A percentile compares a stretch with the other conserved stretches of the same genome.
Conservation (phyloP, 495 filamentous ascomycete species). For the Cercophora scortea region DNA sequence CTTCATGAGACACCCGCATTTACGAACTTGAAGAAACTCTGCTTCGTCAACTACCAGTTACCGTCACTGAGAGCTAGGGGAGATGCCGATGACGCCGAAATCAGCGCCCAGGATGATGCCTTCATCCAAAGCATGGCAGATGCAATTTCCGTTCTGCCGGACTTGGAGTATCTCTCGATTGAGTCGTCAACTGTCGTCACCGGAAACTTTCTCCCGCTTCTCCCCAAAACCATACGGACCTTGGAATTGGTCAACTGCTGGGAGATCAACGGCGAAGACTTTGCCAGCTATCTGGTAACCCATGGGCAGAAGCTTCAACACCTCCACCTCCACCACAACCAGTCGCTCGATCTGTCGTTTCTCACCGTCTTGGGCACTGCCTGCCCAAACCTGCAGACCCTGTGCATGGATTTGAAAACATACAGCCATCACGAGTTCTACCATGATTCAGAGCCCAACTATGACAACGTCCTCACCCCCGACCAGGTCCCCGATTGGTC, state of each 20-base stretch:
- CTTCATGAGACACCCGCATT: conserved; percentile 61
- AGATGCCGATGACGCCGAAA: conserved; percentile 21
- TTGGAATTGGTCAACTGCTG: conserved; percentile 71
- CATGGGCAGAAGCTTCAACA: conserved; percentile 55
- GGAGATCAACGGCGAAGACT: conserved; percentile 50
- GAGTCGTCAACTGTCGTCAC: conserved; percentile 60
- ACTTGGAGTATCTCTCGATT: conserved; percentile 56
- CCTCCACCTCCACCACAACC: conserved; percentile 67
- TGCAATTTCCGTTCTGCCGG: conserved; percentile 51
- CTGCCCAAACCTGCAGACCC: conserved; percentile 59
- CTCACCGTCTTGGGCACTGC: conserved; percentile 48
- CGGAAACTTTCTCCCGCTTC: conserved; percentile 45
- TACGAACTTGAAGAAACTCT: conserved; percentile 47
- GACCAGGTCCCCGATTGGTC: conserved; percentile 71
- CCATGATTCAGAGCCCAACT: conserved; percentile 62
- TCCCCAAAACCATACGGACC: conserved; percentile 55
- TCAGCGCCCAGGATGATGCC: conserved; percentile 19
- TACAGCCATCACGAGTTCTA: conserved; percentile 44
- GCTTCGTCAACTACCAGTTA: conserved; percentile 56
- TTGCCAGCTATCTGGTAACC: conserved; percentile 51
- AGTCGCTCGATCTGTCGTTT: conserved; percentile 65
- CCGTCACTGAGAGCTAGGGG: conserved; percentile 24
- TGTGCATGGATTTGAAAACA: conserved; percentile 69
- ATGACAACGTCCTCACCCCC: conserved; percentile 49
- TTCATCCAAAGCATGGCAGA: conserved; percentile 44